Base-by-base conservation (phyloP, 441 rosid species). In the Pelargonium myrrhifolium region DNA sequence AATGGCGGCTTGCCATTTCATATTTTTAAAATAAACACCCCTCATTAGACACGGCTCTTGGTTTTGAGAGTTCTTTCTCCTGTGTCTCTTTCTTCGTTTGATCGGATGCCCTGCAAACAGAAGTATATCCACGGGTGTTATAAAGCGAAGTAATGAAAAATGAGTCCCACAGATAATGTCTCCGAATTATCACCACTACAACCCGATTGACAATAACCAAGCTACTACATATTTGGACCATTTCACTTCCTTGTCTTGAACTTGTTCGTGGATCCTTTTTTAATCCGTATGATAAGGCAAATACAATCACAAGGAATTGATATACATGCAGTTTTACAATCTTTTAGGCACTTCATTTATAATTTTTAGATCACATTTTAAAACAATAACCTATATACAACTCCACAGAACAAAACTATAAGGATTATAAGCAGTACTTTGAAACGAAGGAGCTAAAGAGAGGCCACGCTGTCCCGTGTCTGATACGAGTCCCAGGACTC, bases 1-100 rank as follows among this genome's bases (percentile, higher is more conserved):
- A 69, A 91, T 93, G 28, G 99, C 99, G 0, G 99, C 99, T 72
- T 93, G 99, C 99, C 99, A 93, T 83, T 93, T 93, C 97, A 91
- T 93, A 73, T 93, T 93, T 80, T 93, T 93, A 84, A 81, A 93
- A 75, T 93, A 93, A 15, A 93, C 99, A 49, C 99, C 99, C 81
- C 99, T 89, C 99, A 93, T 88, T 60, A 89, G 73, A 79, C 99
- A 93, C 26, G 84, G 89, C 81, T 93, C 97, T 78, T 93, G 97
- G 81, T 89, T 88, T 66, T 87, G 90, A 69, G 88, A 77, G 49
- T 83, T 89, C 80, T 91, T 93, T 75, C 97, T 84, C 75, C 93
- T 83, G 76, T 93, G 99, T 47, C 81, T 84, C 86, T 93, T 93
- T 81, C 99, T 82, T 55, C 92, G 86, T 79, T 93, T 93, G 68